A percentile compares a stretch with the other conserved stretches of the same genome.
Conservation (phyloP, 441 rosid species). For the Monsonia emarginata region DNA sequence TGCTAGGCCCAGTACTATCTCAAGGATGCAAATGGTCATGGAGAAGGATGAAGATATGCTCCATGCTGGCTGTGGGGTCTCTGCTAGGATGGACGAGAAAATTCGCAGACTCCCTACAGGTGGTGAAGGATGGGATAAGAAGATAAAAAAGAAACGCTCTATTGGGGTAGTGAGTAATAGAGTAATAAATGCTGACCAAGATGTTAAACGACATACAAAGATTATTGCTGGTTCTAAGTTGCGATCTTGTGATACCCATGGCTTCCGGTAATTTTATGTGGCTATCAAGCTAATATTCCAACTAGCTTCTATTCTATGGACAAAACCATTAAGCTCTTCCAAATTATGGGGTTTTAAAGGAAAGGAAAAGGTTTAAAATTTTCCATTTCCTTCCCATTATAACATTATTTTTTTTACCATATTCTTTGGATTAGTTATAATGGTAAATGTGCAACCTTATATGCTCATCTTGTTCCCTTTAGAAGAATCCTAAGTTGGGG, state of each 20-base stretch:
- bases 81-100: slow-evolving; percentile 42
- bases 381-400: neutral
- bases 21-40: slow-evolving; percentile 29
- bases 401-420: neutral
- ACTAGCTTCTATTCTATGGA: no score
- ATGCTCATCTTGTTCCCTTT: neutral
- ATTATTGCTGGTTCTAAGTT: slow-evolving; percentile 29
- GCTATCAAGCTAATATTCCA: no score
- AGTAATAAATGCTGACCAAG: slow-evolving; percentile 36
- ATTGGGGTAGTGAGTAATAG: slow-evolving; percentile 34
- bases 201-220: slow-evolving; percentile 37
- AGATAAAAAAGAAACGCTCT: slow-evolving; percentile 50
- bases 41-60: slow-evolving; percentile 39
- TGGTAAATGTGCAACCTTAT: neutral
- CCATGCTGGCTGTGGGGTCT: slow-evolving; percentile 31
- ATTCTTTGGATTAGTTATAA: neutral
- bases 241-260: slow-evolving; percentile 33
- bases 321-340: neutral
- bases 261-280: slow-evolving; percentile 30
- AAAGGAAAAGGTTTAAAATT: neutral
- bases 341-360: neutral
- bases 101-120: slow-evolving; percentile 40
- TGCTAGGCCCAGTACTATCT: slow-evolving; percentile 23
- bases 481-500: neutral
- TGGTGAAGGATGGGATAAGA: slow-evolving; percentile 60